phyloP scores from a whole-genome alignment of 495 filamentous ascomycete species.

The Gamarada debralockiae region DNA sequence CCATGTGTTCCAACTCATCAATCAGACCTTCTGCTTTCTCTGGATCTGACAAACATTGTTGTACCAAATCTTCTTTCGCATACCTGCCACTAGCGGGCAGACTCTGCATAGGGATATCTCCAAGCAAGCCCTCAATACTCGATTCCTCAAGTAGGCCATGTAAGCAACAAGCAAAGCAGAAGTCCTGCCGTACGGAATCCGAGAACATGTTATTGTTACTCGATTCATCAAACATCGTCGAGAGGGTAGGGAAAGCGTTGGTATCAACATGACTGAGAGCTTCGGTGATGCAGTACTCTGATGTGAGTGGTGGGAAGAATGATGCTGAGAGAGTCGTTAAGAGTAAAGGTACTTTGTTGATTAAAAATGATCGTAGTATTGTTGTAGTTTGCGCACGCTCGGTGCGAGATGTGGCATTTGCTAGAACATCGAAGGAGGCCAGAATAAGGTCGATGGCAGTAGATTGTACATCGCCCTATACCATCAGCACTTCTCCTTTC shows the following conservation, averaged over 20 bases:
- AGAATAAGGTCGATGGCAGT: conserved; percentile 77
- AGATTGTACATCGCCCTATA: conserved; percentile 71
- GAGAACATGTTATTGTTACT: conserved; percentile 64
- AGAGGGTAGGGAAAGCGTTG: conserved; percentile 75
- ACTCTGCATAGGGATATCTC: conserved; percentile 81
- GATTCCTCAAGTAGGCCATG: conserved; percentile 76
- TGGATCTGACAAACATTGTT: conserved; percentile 66
- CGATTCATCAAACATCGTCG: conserved; percentile 74
- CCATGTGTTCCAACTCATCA: conserved; percentile 80
- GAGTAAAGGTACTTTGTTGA: conserved; percentile 87
- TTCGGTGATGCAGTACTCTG: conserved; percentile 76
- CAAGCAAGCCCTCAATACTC: conserved; percentile 75
- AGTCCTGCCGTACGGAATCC: conserved; percentile 85
- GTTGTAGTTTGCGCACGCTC: conserved; percentile 69
- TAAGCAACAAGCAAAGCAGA: conserved; percentile 85
- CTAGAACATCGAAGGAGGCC: conserved; percentile 83
- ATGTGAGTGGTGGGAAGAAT: conserved; percentile 59
- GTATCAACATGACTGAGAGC: conserved; percentile 73
- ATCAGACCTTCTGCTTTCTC: conserved; percentile 72
- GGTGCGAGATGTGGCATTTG: conserved; percentile 77
- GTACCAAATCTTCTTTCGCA: conserved; percentile 69
- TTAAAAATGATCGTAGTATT: conserved; percentile 83
- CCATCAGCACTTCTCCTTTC: too few relatives aligned
- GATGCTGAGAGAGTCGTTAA: conserved; percentile 57
- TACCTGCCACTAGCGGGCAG: conserved; percentile 73